Conservation (phyloP, 768 basidiomycete genomes). For the Dioszegia hungarica region DNA sequence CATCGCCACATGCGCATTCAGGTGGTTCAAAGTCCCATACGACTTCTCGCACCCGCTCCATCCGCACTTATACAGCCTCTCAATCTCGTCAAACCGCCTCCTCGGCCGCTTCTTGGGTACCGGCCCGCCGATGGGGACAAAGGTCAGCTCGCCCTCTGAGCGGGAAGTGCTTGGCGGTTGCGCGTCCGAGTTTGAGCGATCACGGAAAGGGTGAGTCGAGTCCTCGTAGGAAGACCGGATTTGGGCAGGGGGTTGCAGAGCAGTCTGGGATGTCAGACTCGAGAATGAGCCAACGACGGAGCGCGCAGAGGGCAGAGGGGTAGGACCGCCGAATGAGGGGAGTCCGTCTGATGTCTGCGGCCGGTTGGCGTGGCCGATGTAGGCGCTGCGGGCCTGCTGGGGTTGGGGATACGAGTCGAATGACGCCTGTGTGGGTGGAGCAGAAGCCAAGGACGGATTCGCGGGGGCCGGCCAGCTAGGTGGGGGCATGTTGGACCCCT, state of each 20-base stretch:
- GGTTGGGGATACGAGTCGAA: constrained; percentile 8
- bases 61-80: constrained; percentile 83
- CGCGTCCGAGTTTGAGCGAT: background rate
- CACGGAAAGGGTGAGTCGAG: constrained; percentile 1
- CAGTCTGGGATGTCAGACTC: background rate
- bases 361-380: constrained; percentile 13
- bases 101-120: constrained; percentile 50
- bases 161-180: background rate
- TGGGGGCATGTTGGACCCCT: constrained; percentile 17
- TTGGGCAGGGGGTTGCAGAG: background rate
- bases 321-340: constrained; percentile 22
- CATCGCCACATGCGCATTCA: constrained; percentile 98
- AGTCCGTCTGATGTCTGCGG: constrained; percentile 43
- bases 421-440: constrained; percentile 15
- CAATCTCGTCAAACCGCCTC: constrained; percentile 72
- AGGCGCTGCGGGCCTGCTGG: constrained; percentile 1
- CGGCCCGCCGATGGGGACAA: constrained; percentile 35
- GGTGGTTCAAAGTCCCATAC: constrained; percentile 91
- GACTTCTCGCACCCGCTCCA: constrained; percentile 61
- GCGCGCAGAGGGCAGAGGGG: constrained; percentile 18
- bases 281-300: constrained; percentile 17
- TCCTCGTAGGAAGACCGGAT: constrained; percentile 8
- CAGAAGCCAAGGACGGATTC: constrained; percentile 4
- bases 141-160: constrained; percentile 4
- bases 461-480: background rate